Evolutionary conservation across 805 yeast genomes (phyloP).

Genomic region (Myxozyma udenii): DNA sequence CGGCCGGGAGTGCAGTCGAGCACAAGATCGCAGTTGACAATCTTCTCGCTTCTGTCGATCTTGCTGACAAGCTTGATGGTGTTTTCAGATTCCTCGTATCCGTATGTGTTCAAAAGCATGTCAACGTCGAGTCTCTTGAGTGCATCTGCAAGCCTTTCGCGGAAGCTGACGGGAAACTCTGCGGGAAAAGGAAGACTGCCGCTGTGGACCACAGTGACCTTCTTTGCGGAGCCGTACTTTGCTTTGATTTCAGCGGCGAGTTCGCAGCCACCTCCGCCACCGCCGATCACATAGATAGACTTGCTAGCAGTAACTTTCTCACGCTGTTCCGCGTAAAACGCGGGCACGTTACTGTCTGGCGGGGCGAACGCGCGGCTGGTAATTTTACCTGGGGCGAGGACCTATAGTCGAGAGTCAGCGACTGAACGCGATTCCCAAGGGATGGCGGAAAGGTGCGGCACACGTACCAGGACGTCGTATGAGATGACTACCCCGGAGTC

Average conservation of each 20-base stretch:
- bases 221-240: slow-evolving; percentile 37
- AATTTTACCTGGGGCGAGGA: background rate
- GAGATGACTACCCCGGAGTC: background rate
- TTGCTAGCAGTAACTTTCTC: background rate
- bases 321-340: background rate
- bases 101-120: slow-evolving; percentile 13
- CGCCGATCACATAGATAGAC: slow-evolving; percentile 40
- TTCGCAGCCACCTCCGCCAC: slow-evolving; percentile 53
- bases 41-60: background rate
- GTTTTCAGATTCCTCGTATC: slow-evolving; percentile 9
- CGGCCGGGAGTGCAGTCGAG: background rate
- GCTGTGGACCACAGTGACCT: slow-evolving; percentile 35
- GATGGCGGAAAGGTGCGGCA: background rate
- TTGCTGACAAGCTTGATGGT: background rate
- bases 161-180: slow-evolving; percentile 3
- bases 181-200: slow-evolving; percentile 18
- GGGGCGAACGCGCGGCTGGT: background rate
- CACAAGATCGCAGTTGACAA: slow-evolving; percentile 12
- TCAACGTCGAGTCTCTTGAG: slow-evolving; percentile 27
- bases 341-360: background rate
- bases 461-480: background rate
- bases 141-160: slow-evolving; percentile 15
- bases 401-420: too few relatives aligned
- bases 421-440: background rate
- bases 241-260: slow-evolving; percentile 48